Conservation (phyloP, 306 rosid genomes). For the Glycine latifolia region DNA sequence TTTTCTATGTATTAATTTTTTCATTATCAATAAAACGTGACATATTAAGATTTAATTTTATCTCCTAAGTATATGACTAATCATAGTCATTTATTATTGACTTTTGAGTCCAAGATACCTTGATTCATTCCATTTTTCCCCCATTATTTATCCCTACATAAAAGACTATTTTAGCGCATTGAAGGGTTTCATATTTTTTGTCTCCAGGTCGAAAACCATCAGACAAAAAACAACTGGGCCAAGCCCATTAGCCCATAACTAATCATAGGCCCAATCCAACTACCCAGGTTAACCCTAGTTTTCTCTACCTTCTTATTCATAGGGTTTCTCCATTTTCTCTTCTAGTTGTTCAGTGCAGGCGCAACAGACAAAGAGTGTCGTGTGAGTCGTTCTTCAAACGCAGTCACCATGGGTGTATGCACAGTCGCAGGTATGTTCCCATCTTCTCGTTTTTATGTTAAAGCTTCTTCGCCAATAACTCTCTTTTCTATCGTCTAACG, state of each 20-base stretch:
- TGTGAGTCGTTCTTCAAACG: background rate
- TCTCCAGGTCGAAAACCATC: background rate
- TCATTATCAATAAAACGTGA: no score
- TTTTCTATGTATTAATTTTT: no score
- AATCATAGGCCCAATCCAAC: background rate
- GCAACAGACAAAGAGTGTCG: slow-evolving; percentile 21
- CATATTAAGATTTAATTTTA: no score
- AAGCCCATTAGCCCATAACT: background rate
- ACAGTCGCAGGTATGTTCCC: slow-evolving; percentile 70
- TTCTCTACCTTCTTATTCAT: background rate
- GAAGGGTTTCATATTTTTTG: no score
- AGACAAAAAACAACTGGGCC: background rate
- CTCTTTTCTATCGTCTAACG: background rate
- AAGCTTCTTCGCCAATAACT: background rate
- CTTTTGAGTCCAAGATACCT: no score
- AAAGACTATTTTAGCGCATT: background rate
- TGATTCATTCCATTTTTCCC: no score
- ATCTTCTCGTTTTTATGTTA: background rate
- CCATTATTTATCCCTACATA: no score
- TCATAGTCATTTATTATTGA: no score
- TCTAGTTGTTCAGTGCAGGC: background rate
- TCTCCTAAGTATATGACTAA: no score
- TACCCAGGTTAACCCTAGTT: slow-evolving; percentile 48
- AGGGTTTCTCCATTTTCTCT: slow-evolving; percentile 18
- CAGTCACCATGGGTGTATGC: slow-evolving; percentile 86